Conservation (phyloP, 352 stramenopile genomes). For the Phytophthora parvispora region DNA sequence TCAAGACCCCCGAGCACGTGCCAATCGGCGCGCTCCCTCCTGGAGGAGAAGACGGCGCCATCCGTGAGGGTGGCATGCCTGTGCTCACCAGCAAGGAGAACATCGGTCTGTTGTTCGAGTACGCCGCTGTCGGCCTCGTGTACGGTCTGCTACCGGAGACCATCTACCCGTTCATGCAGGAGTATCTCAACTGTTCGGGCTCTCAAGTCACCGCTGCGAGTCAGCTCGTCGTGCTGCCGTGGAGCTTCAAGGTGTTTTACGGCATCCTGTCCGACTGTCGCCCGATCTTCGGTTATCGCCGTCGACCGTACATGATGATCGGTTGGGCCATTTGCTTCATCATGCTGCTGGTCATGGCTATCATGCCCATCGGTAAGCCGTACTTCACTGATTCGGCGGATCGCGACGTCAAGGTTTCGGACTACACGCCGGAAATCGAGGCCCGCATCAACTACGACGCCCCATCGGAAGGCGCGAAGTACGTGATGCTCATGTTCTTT, state of each 20-base stretch:
- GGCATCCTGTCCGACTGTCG: constrained; percentile 61
- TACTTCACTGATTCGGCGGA: constrained; percentile 40
- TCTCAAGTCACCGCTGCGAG: constrained; percentile 23
- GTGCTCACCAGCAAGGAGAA: constrained; percentile 35
- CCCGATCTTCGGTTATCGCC: constrained; percentile 56
- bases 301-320: constrained; percentile 62
- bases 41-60: constrained; percentile 24
- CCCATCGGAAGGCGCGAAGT: constrained; percentile 33
- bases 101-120: constrained; percentile 48
- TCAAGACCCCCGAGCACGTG: neutral
- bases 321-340: constrained; percentile 50
- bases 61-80: constrained; percentile 28
- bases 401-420: neutral
- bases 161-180: constrained; percentile 54
- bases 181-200: constrained; percentile 48
- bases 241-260: constrained; percentile 67
- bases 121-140: constrained; percentile 51
- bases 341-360: constrained; percentile 49
- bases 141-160: constrained; percentile 45
- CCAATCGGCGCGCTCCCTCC: too few relatives aligned
- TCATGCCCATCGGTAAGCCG: constrained; percentile 29
- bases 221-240: constrained; percentile 42
- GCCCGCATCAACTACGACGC: constrained; percentile 36
- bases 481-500: constrained; percentile 71
- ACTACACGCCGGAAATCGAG: constrained; percentile 22